Conservation (phyloP, 345 rosid species). For the Mallotus nudiflorus region DNA sequence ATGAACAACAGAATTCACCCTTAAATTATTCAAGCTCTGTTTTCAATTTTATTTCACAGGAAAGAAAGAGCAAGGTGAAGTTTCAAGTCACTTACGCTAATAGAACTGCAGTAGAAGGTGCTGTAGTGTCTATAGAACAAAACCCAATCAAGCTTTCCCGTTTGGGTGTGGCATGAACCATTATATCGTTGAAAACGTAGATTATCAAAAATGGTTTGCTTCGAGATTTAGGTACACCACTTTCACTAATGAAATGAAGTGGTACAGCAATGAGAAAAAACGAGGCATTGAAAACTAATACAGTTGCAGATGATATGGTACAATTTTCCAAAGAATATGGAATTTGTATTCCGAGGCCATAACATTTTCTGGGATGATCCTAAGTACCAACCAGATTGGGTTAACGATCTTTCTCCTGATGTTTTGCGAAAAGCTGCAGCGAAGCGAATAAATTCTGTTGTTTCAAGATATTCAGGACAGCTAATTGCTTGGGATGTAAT, state of each 20-base stretch:
- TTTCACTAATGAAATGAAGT: slow-evolving; percentile 85
- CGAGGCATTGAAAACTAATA: slow-evolving; percentile 61
- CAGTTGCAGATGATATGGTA: slow-evolving; percentile 62
- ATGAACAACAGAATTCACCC: neutral
- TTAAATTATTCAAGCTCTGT: neutral
- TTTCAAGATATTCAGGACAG: slow-evolving; percentile 57
- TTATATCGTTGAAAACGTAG: slow-evolving; percentile 48
- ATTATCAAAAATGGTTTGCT: slow-evolving; percentile 68
- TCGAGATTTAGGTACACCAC: slow-evolving; percentile 63
- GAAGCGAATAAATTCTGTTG: slow-evolving; percentile 55
- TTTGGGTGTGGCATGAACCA: slow-evolving; percentile 84
- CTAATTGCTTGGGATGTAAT: slow-evolving; percentile 85
- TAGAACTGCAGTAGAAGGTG: slow-evolving; percentile 47
- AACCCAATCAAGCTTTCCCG: slow-evolving; percentile 46
- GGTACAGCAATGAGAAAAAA: slow-evolving; percentile 70
- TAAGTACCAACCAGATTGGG: slow-evolving; percentile 67
- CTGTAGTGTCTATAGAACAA: slow-evolving; percentile 45
- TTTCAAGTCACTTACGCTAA: slow-evolving; percentile 47
- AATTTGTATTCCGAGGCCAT: slow-evolving; percentile 69
- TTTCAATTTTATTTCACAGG: no score
- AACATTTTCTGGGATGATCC: slow-evolving; percentile 76
- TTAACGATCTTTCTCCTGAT: slow-evolving; percentile 31
- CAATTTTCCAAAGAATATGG: slow-evolving; percentile 40
- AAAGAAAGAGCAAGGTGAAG: slow-evolving; percentile 55
- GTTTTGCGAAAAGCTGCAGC: slow-evolving; percentile 42